A percentile compares a stretch with the other conserved stretches of the same genome.
Evolutionary conservation across 305 asterid genomes (phyloP).

Genomic region (Fraxinus sp.): DNA sequence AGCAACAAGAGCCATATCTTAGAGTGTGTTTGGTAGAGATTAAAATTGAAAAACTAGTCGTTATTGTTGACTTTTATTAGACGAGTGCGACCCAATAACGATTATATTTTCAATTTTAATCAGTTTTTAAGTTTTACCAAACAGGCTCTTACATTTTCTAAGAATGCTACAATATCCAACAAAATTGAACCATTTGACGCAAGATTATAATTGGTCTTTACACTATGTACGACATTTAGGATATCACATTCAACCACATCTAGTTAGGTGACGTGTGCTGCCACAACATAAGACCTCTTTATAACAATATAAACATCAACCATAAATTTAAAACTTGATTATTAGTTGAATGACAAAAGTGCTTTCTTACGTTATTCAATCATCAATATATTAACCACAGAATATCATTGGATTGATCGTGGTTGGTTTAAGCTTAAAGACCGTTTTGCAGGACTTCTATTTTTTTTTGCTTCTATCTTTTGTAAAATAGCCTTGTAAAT

Average conservation of each 20-base stretch:
- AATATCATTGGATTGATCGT: not conserved
- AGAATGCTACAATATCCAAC: not conserved
- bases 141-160: too few relatives aligned
- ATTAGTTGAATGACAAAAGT: not conserved
- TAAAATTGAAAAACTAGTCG: too few relatives aligned
- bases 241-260: not conserved
- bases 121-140: too few relatives aligned
- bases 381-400: not conserved
- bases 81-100: too few relatives aligned
- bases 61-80: too few relatives aligned
- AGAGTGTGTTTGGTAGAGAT: too few relatives aligned
- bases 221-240: not conserved
- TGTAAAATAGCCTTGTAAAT: too few relatives aligned
- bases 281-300: not conserved
- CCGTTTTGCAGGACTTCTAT: too few relatives aligned
- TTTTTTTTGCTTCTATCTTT: too few relatives aligned
- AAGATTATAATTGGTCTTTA: not conserved
- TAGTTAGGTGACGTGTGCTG: not conserved
- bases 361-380: not conserved
- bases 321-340: not conserved
- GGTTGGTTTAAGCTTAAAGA: not conserved
- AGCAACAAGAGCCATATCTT: not conserved
- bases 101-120: too few relatives aligned
- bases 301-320: not conserved
- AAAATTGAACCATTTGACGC: not conserved